Evolutionary conservation across 1,284 basidiomycete species (phyloP).

Genomic region (Entoloma clypeatum): DNA sequence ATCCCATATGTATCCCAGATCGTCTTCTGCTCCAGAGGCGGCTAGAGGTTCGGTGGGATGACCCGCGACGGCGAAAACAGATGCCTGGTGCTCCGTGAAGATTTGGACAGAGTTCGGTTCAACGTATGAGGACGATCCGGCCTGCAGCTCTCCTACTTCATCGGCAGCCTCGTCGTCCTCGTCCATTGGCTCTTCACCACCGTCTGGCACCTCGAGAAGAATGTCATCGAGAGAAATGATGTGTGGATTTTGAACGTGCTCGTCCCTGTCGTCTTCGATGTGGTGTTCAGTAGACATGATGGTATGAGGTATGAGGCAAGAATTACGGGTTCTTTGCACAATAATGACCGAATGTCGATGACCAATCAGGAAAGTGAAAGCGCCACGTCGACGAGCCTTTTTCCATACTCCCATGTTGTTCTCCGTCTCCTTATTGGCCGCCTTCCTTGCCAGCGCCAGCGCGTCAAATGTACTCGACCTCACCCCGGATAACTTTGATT

Average conservation of each 20-base stretch:
- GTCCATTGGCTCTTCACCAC: conserved; percentile 72
- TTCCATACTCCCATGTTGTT: conserved; percentile 54
- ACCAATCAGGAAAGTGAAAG: conserved; percentile 29
- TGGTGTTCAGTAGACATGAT: conserved; percentile 32
- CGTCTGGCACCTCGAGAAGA: conserved; percentile 60
- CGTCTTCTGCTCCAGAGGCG: conserved; percentile 93
- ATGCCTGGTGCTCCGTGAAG: conserved; percentile 60
- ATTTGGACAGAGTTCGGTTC: conserved; percentile 67
- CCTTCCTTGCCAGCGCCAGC: conserved; percentile 51
- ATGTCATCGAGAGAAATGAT: conserved; percentile 64
- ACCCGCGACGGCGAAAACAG: conserved; percentile 82
- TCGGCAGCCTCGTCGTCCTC: conserved; percentile 57
- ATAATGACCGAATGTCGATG: conserved; percentile 11
- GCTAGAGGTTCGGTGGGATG: conserved; percentile 88
- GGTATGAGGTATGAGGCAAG: background rate
- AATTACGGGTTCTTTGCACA: conserved; percentile 5
- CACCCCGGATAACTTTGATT: conserved; percentile 71
- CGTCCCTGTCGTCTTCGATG: conserved; percentile 37
- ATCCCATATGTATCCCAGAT: conserved; percentile 92
- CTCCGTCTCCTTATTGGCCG: conserved; percentile 52
- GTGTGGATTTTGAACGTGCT: conserved; percentile 42
- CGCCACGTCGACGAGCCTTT: conserved; percentile 7
- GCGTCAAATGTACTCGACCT: conserved; percentile 87
- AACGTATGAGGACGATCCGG: conserved; percentile 35
- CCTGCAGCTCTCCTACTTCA: conserved; percentile 36